These are phyloP conservation scores for Pythium phragmiticola DNA, from an alignment of 352 stramenopile genomes.

Conservation along the genomic window DNA sequence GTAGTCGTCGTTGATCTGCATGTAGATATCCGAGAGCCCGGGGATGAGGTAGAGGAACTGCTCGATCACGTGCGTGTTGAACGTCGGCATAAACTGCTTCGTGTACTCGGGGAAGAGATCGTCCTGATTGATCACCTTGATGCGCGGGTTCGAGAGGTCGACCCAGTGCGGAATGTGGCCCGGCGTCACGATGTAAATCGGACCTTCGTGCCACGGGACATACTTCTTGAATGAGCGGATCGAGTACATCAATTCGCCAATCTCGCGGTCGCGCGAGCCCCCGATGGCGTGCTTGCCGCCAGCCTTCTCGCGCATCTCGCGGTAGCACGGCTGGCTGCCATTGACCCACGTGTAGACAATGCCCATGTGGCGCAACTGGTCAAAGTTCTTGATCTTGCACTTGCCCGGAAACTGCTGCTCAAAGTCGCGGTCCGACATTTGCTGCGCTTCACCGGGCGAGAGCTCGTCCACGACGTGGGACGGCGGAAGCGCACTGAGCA, in stretches of 20 bases:
- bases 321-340: slow-evolving; percentile 84
- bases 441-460: slow-evolving; percentile 29
- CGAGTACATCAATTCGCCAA: slow-evolving; percentile 87
- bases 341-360: slow-evolving; percentile 92
- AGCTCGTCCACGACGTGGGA: slow-evolving; percentile 37
- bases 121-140: slow-evolving; percentile 88
- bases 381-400: slow-evolving; percentile 87
- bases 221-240: slow-evolving; percentile 86
- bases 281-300: slow-evolving; percentile 72
- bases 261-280: slow-evolving; percentile 82
- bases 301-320: slow-evolving; percentile 53
- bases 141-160: slow-evolving; percentile 74
- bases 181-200: slow-evolving; percentile 83
- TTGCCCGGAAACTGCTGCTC: slow-evolving; percentile 66
- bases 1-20: slow-evolving; percentile 91
- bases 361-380: slow-evolving; percentile 77
- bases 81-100: slow-evolving; percentile 78
- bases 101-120: slow-evolving; percentile 82
- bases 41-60: slow-evolving; percentile 87
- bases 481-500: slow-evolving; percentile 41
- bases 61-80: slow-evolving; percentile 90
- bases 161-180: slow-evolving; percentile 85
- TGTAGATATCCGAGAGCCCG: slow-evolving; percentile 84
- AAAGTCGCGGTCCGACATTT: slow-evolving; percentile 45
- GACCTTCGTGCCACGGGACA: slow-evolving; percentile 77